These are phyloP conservation scores for Aspergillus sp. DNA, from an alignment of 2,329 filamentous ascomycete genomes.

Conservation along the genomic window DNA sequence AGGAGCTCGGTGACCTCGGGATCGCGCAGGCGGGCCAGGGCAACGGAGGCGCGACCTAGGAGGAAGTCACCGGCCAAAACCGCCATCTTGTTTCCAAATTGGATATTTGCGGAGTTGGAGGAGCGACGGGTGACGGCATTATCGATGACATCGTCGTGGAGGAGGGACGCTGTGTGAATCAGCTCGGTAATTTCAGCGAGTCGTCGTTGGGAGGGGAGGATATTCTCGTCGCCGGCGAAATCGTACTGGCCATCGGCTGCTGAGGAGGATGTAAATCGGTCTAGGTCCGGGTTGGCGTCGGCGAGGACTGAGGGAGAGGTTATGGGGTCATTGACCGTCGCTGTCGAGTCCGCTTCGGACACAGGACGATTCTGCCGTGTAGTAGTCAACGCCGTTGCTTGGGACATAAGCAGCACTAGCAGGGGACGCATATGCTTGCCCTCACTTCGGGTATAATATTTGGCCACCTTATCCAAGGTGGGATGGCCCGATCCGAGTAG, in stretches of 20 bases:
- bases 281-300: slow-evolving; percentile 77
- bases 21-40: slow-evolving; percentile 84
- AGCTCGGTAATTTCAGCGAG: slow-evolving; percentile 96
- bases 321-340: slow-evolving; percentile 63
- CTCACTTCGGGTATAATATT: slow-evolving; percentile 97
- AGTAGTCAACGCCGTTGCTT: slow-evolving; percentile 82
- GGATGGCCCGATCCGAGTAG: slow-evolving; percentile 94
- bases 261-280: slow-evolving; percentile 57
- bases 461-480: slow-evolving; percentile 89
- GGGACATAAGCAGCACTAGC: slow-evolving; percentile 94
- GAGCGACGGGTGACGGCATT: slow-evolving; percentile 84
- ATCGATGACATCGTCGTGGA: slow-evolving; percentile 98
- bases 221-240: slow-evolving; percentile 57
- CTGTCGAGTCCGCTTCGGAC: slow-evolving; percentile 26
- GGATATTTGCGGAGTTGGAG: slow-evolving; percentile 84
- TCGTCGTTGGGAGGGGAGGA: slow-evolving; percentile 89
- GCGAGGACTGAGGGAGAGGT: slow-evolving; percentile 67
- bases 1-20: slow-evolving; percentile 93
- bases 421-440: slow-evolving; percentile 96
- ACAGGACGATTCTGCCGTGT: slow-evolving; percentile 60
- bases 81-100: slow-evolving; percentile 99
- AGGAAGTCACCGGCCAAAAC: slow-evolving; percentile 97
- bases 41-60: slow-evolving; percentile 88
- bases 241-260: slow-evolving; percentile 42
- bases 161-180: slow-evolving; percentile 93